A percentile compares a stretch with the other conserved stretches of the same genome.
Conservation (phyloP, 768 basidiomycete species). For the Mycena metata region DNA sequence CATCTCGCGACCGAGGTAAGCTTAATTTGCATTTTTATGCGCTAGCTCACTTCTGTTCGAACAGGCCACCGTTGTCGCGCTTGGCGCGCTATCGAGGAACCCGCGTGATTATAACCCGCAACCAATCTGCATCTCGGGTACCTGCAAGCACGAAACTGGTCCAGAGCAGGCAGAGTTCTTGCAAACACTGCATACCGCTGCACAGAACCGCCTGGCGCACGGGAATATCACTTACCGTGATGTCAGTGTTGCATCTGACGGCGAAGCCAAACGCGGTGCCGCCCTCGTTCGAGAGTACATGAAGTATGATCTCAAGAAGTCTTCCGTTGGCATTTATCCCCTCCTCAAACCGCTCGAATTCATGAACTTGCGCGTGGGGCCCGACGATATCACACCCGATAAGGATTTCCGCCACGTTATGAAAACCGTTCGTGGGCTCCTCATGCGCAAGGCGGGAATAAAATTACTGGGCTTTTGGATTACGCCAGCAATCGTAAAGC, state of each 20-base stretch:
- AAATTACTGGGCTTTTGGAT: background rate
- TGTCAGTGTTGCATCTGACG: conserved; percentile 36
- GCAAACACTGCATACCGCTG: conserved; percentile 6
- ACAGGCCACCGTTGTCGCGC: conserved; percentile 33
- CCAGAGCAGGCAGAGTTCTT: conserved; percentile 31
- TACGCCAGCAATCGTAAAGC: background rate
- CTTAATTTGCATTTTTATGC: background rate
- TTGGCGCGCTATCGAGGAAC: conserved; percentile 32
- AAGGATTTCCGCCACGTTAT: conserved; percentile 52
- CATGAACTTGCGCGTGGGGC: conserved; percentile 45
- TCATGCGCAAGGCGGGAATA: conserved; percentile 26
- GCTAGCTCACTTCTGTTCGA: background rate
- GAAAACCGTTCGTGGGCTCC: conserved; percentile 43
- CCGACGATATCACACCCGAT: conserved; percentile 48
- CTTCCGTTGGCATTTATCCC: no score
- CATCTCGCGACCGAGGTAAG: conserved; percentile 39
- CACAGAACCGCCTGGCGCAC: background rate
- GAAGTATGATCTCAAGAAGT: conserved; percentile 35
- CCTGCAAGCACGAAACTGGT: conserved; percentile 38
- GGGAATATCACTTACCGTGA: conserved; percentile 22
- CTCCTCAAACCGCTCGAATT: conserved; percentile 34
- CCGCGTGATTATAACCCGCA: conserved; percentile 18
- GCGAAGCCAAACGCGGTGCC: conserved; percentile 30
- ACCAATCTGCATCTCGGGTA: conserved; percentile 39
- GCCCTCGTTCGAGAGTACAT: conserved; percentile 31